phyloP scores from a whole-genome alignment of 1,139 yeast genomes.

The Saccharomycopsis phalli region DNA sequence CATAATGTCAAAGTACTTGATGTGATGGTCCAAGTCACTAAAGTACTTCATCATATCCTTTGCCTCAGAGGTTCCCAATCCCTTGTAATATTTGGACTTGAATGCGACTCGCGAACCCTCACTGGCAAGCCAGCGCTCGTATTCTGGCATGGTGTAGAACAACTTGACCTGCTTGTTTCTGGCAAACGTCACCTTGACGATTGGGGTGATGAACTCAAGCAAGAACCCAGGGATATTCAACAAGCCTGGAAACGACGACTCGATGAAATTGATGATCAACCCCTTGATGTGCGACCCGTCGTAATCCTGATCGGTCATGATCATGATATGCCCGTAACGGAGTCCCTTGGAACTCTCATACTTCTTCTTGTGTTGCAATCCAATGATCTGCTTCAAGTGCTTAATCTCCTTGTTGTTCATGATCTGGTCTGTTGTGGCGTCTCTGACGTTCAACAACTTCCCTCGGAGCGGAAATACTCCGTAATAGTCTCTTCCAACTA shows the following conservation, averaged over 20 bases:
- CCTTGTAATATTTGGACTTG: slow-evolving; percentile 95
- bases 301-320: slow-evolving; percentile 99
- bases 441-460: slow-evolving; percentile 89
- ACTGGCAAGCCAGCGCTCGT: slow-evolving; percentile 83
- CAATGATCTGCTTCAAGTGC: slow-evolving; percentile 92
- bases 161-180: slow-evolving; percentile 52
- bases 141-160: slow-evolving; percentile 94
- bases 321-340: slow-evolving; percentile 95
- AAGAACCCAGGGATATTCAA: slow-evolving; percentile 86
- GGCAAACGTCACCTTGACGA: slow-evolving; percentile 77
- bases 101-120: slow-evolving; percentile 74
- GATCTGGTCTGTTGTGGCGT: slow-evolving; percentile 90
- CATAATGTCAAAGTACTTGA: slow-evolving; percentile 77
- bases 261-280: slow-evolving; percentile 83
- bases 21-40: slow-evolving; percentile 74
- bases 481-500: slow-evolving; percentile 90
- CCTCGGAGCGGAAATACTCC: slow-evolving; percentile 97
- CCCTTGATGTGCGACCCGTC: slow-evolving; percentile 99
- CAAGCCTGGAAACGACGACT: slow-evolving; percentile 90
- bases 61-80: slow-evolving; percentile 87
- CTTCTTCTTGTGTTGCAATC: slow-evolving; percentile 83
- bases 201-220: slow-evolving; percentile 92
- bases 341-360: slow-evolving; percentile 68
- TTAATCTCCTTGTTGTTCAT: slow-evolving; percentile 90
- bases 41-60: slow-evolving; percentile 86